These are phyloP conservation scores for Ambrosia trifida DNA, from an alignment of 129 eudicot genomes.

Conservation along the genomic window DNA sequence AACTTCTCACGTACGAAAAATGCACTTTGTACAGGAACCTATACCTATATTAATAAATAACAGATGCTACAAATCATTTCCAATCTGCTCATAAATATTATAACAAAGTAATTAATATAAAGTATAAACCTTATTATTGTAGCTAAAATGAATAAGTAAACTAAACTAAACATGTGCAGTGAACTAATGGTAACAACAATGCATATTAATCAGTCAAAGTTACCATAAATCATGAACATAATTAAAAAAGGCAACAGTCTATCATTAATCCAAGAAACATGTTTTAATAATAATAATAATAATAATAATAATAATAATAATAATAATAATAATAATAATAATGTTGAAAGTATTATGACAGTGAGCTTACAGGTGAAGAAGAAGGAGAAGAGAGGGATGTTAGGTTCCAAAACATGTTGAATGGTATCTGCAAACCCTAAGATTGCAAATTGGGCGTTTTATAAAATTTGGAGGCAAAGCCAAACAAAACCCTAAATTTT, in stretches of 20 bases:
- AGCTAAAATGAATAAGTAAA: too few relatives aligned
- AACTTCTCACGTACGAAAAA: too few relatives aligned
- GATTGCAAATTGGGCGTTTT: conserved; percentile 27
- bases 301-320: too few relatives aligned
- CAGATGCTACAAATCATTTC: not conserved
- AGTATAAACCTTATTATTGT: not conserved
- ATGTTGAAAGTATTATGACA: not conserved
- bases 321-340: too few relatives aligned
- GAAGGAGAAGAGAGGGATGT: conserved; percentile 44
- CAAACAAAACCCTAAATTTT: conserved; percentile 47
- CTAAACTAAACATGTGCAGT: not conserved
- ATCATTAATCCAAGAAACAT: conserved; percentile 8
- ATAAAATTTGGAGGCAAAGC: conserved; percentile 37
- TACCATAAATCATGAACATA: not conserved
- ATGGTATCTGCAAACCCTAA: conserved; percentile 57
- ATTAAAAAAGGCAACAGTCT: not conserved
- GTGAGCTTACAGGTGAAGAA: conserved; percentile 71
- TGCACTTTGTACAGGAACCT: too few relatives aligned
- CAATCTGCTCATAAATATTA: conserved; percentile 1
- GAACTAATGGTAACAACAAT: conserved; percentile 9
- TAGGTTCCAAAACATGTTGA: conserved; percentile 78
- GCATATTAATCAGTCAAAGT: conserved; percentile 14
- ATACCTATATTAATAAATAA: not conserved
- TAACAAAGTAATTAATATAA: conserved; percentile 2
- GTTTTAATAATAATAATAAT: not conserved